phyloP scores from a whole-genome alignment of 2,329 filamentous ascomycete species.

The Grosmannia huntii region DNA sequence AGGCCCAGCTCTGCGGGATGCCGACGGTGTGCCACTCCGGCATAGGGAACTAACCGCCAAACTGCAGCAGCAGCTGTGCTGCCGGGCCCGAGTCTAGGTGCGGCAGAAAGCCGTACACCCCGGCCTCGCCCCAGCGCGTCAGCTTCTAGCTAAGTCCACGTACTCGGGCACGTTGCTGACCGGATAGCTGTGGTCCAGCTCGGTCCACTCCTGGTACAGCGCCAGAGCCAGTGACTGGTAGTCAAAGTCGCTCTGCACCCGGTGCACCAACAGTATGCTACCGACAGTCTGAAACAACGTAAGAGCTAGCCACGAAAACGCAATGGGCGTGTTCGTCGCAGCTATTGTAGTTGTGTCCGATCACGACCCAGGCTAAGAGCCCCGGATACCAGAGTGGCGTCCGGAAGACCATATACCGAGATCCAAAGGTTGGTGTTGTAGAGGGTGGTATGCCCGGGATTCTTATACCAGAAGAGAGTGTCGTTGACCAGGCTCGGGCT shows the following conservation, averaged over 20 bases:
- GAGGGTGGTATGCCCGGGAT: not conserved
- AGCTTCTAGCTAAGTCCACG: constrained; percentile 72
- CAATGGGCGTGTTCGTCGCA: too few relatives aligned
- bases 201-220: constrained; percentile 74
- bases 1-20: constrained; percentile 73
- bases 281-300: not conserved
- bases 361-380: not conserved
- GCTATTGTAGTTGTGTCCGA: not conserved
- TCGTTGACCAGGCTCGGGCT: not conserved
- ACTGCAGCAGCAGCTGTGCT: constrained; percentile 60
- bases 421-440: not conserved
- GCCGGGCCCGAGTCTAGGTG: constrained; percentile 67
- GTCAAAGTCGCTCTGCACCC: constrained; percentile 70
- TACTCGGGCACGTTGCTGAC: constrained; percentile 62
- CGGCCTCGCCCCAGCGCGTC: constrained; percentile 69
- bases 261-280: constrained; percentile 39
- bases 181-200: constrained; percentile 74
- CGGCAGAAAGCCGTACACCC: constrained; percentile 68
- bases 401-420: not conserved
- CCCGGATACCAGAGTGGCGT: not conserved
- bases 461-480: not conserved
- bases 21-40: constrained; percentile 71
- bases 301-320: not conserved
- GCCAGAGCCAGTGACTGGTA: constrained; percentile 64
- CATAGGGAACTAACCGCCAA: constrained; percentile 68